Evolutionary conservation across 352 stramenopile species (phyloP), one percentile per base, ranked within the genome.

Genomic region (Phytophthora multivora): DNA sequence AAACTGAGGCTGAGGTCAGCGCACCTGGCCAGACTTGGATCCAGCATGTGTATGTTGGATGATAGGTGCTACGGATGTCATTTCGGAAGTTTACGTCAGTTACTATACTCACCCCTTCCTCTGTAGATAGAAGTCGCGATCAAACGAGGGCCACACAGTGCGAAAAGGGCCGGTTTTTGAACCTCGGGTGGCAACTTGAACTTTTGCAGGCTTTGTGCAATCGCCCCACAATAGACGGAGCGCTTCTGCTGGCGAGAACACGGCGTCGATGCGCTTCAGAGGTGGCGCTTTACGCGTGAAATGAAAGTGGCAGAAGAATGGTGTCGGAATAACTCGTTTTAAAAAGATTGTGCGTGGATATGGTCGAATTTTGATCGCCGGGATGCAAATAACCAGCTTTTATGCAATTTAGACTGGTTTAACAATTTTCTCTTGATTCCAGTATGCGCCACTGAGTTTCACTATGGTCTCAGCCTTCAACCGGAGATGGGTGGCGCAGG

Each of bases 1-100:
- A 61, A 71, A 71, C 55, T 75, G 61, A 65, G 62, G 51, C 56
- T 62, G 56, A 65, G 56, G 51, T 51, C 51, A 36, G 51, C 54
- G 59, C 5, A 4, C 10, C 3, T 46, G 40, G 21, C 19, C 15
- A 11, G 38, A 35, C 41, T 56, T 49, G 23, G 48, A 54, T 61
- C 18, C 33, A 42, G 36, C 48, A 57, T 65, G 13, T 1, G 4
- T 18, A 73, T 73, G 65, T 18, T 35, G 1, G 8, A 49, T 66
- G 11, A 11, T 53, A 51, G 59, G 41, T 28, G 21, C 13, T 21
- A 43, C 4, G 49, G 59, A 63, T 72, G 45, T 35, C 60, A 64
- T 54, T 23, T 25, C 5, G 2, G 31, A 5, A 10, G 9, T 9
- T 19, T 12, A 19, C 21, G 6, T 2, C 2, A 31, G n/a, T 23